Base-by-base conservation (phyloP, 164 flowering plant species). In the Annona cherimola region DNA sequence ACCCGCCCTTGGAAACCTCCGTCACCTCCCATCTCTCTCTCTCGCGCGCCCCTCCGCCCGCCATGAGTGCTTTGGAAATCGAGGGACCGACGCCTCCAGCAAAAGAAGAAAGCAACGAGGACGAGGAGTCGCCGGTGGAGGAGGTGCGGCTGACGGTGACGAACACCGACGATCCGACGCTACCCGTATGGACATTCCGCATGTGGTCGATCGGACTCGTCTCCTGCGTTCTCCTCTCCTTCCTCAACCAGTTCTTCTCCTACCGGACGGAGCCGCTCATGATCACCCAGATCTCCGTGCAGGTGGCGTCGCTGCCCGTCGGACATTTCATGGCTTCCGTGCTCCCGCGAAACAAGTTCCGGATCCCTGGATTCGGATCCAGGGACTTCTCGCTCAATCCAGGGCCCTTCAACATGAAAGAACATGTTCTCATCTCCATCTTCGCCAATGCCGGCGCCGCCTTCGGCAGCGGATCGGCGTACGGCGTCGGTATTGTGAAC, bases 161-260 rank as follows among this genome's bases (percentile, higher is more conserved):
- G 70, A 91, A 87, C 84, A 83, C 89, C 61, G 97, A 93, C 83
- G 97, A 93, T 73, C 90, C 91, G 4, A 64, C 82, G 57, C 89
- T 86, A 6, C 90, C 98, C n/a, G 95, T 91, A 8, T 90, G 93
- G 95, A 93, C 98, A 7, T 93, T 93, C 78, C 79, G 97, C 55
- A 91, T 91, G 95, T 93, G 98, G 98, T 81, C 82, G 72, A 67
- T 93, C 60, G 97, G 96, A 4, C 9, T 93, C 0, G 7, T 91
- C 40, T 93, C 97, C 0, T 93, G 97, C 45, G 79, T 41, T 1
- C 75, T 91, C 8, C 81, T 91, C 66, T 88, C 97, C 0, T 91
- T 91, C 69, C 84, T 93, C 69, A 91, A 93, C 87, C 93, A 87
- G 62, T 93, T 93, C 86, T 93, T 91, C 74, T 54, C 87, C 1